Evolutionary conservation across 2,329 filamentous ascomycete species (phyloP).

Genomic region (Trichoderma afroharzianum): DNA sequence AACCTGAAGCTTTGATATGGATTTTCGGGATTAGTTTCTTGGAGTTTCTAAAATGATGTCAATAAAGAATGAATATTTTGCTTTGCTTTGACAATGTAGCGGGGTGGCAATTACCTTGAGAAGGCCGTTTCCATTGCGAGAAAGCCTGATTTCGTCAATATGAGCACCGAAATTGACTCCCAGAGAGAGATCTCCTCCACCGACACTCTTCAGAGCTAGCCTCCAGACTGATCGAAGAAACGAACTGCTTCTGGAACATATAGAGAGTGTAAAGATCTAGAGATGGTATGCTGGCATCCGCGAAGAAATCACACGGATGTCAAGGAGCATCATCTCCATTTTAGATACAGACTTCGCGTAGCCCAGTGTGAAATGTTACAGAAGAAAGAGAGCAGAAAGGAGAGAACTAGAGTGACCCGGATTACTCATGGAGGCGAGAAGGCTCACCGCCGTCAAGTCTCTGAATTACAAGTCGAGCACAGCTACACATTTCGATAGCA

Average conservation of each 20-base stretch:
- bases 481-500: not conserved
- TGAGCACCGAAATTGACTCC: slow-evolving; percentile 24
- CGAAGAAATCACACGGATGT: slow-evolving; percentile 22
- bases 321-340: slow-evolving; percentile 20
- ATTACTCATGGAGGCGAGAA: not conserved
- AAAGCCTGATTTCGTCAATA: slow-evolving; percentile 21
- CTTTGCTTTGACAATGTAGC: not conserved
- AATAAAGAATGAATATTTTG: not conserved
- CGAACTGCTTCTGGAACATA: not conserved
- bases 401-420: not conserved
- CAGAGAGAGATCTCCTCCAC: slow-evolving; percentile 1
- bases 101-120: not conserved
- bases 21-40: not conserved
- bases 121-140: slow-evolving; percentile 9
- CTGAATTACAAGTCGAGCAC: not conserved
- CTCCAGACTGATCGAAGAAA: slow-evolving; percentile 22
- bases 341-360: not conserved
- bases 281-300: slow-evolving; percentile 8
- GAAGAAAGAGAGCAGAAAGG: not conserved
- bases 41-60: not conserved
- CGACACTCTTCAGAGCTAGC: slow-evolving; percentile 16
- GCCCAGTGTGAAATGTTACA: not conserved
- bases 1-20: not conserved
- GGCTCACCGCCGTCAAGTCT: not conserved
- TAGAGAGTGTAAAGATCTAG: slow-evolving; percentile 1